Base-by-base conservation (phyloP, 2,329 filamentous ascomycete species). In the Teratosphaeria epicoccoides region DNA sequence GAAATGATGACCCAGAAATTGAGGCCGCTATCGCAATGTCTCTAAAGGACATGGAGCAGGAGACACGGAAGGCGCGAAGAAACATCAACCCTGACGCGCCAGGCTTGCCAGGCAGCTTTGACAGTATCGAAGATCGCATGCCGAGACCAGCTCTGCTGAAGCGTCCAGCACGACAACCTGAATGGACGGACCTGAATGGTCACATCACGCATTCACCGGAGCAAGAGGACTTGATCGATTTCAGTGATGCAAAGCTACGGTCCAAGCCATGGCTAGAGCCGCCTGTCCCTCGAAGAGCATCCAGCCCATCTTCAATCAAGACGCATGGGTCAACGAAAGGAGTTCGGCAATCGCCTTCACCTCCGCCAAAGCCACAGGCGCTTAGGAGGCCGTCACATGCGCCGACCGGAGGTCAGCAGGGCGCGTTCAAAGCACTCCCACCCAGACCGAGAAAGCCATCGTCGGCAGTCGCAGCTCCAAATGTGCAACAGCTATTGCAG, bases 11-110 rank as follows among this genome's bases (percentile, higher is more conserved):
- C 50, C 70, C 71, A 5, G 72, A 76, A 33, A 61, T 76, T 12
- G 66, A 68, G 57, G 70, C 72, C 28, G 74, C 74, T 1, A 75
- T 77, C 43, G 70, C 70, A 25, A 72, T 72, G 4, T 76, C 73
- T 1, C 57, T 77, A 7, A 66, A 67, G 20, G 70, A 74, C 25
- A 66, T 74, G 61, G 72, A 76, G 49, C 53, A 59, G 25, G 61
- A 67, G 61, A 66, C 56, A 52, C 68, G 52, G 53, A 62, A 49
- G 56, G 68, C 55, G 37, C 67, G 58, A 57, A 57, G 65, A 28
- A 66, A 63, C 14, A 64, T 69, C 40, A 63, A 69, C 24, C 62
- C 64, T 5, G 69, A 72, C 49, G 62, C 67, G 28, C 62, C 58
- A 46, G 49, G 54, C 24, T 28, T 43, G 17, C 14, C 33, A 20